phyloP scores from a whole-genome alignment of 2,329 filamentous ascomycete genomes.

The Apiospora saccharicola region DNA sequence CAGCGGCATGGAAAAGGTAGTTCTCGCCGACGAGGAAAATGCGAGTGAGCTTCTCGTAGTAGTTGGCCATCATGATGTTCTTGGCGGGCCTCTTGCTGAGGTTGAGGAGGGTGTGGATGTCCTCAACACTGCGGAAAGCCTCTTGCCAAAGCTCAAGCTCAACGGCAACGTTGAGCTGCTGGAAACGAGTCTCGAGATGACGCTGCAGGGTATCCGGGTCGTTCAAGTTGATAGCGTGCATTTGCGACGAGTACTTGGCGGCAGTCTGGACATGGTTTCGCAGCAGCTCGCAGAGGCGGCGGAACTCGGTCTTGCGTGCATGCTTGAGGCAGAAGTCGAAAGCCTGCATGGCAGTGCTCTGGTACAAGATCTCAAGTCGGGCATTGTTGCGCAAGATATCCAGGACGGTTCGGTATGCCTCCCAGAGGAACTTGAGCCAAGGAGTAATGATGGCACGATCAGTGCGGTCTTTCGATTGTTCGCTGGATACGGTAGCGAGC shows the following conservation, averaged over 20 bases:
- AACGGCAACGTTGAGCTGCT: conserved; percentile 97
- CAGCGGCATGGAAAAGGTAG: conserved; percentile 98
- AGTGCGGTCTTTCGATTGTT: conserved; percentile 96
- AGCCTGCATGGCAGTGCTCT: conserved; percentile 96
- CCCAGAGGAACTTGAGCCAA: conserved; percentile 99
- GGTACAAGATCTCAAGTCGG: conserved; percentile 95
- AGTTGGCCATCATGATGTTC: conserved; percentile 99
- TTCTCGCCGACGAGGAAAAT: conserved; percentile 99
- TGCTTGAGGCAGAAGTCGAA: conserved; percentile 99
- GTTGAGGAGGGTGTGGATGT: conserved; percentile 96
- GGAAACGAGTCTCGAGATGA: conserved; percentile 96
- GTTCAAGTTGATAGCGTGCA: conserved; percentile 99
- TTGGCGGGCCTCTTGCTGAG: conserved; percentile 98
- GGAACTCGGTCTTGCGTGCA: conserved; percentile 98
- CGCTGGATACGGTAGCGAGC: conserved; percentile 95
- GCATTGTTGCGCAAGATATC: conserved; percentile 99
- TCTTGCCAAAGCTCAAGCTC: conserved; percentile 99
- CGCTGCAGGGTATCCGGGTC: conserved; percentile 97
- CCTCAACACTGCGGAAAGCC: conserved; percentile 98
- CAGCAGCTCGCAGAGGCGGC: conserved; percentile 95
- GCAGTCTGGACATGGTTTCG: conserved; percentile 99
- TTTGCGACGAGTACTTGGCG: conserved; percentile 98
- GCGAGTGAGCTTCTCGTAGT: conserved; percentile 98
- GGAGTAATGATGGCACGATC: conserved; percentile 98
- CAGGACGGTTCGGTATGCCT: conserved; percentile 97